Conservation (phyloP, 495 filamentous ascomycete genomes). For the Trichocladium uniseriatum region DNA sequence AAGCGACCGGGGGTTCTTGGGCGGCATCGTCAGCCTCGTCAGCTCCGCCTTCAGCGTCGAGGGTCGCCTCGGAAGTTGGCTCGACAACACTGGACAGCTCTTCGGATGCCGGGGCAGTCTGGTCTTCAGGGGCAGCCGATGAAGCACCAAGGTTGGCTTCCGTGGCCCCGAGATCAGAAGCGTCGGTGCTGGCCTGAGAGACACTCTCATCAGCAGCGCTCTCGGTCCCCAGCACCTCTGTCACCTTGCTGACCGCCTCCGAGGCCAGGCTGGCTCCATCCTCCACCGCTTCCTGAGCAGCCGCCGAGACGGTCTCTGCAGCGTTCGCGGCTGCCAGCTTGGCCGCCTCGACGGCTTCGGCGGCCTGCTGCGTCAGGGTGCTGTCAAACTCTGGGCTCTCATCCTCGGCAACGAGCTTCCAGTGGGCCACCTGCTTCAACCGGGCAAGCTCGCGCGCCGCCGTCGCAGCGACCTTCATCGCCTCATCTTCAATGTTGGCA, state of each 20-base stretch:
- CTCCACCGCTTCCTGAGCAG: constrained; percentile 10
- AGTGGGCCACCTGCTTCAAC: constrained; percentile 74
- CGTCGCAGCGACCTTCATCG: constrained; percentile 69
- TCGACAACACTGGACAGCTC: constrained; percentile 15
- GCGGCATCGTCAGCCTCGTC: not conserved
- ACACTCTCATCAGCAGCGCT: no score
- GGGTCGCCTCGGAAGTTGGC: constrained; percentile 12
- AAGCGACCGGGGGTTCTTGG: constrained; percentile 11
- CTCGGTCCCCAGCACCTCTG: constrained; percentile 7
- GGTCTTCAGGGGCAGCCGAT: not conserved
- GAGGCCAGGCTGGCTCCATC: constrained; percentile 13
- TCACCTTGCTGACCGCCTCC: constrained; percentile 6
- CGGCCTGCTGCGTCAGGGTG: constrained; percentile 34
- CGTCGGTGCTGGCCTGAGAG: no score
- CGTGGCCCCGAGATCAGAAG: not conserved
- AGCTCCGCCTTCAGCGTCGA: constrained; percentile 6
- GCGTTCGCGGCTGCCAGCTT: constrained; percentile 16
- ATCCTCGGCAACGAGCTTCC: constrained; percentile 76
- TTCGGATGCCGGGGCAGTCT: constrained; percentile 5
- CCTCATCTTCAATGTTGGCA: constrained; percentile 60
- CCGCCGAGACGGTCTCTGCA: constrained; percentile 3
- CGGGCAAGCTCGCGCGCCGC: constrained; percentile 74
- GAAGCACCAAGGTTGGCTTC: not conserved
- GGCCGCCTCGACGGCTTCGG: constrained; percentile 30
- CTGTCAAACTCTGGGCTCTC: constrained; percentile 63